Evolutionary conservation across 345 rosid genomes (phyloP).

Genomic region (Ceriops decandra): DNA sequence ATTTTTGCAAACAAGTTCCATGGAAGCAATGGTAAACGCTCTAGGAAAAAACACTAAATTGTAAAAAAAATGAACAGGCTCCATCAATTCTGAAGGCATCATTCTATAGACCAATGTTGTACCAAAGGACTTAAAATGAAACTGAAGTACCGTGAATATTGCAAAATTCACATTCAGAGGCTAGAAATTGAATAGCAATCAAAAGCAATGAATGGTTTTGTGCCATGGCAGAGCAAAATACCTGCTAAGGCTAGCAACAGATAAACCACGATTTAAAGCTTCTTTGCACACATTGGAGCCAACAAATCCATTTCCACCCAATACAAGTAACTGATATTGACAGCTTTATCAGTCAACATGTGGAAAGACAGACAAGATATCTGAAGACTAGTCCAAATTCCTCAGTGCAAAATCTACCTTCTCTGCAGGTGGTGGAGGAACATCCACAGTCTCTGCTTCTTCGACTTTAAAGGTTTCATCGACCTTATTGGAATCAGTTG

Average conservation of each 20-base stretch:
- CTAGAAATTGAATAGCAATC: background rate
- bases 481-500: slow-evolving; percentile 67
- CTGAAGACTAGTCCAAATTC: background rate
- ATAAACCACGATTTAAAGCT: slow-evolving; percentile 70
- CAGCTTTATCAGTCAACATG: slow-evolving; percentile 10
- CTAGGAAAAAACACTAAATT: no score
- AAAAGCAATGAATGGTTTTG: background rate
- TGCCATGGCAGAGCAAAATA: slow-evolving; percentile 20
- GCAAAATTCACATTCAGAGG: background rate
- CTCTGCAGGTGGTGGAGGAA: slow-evolving; percentile 71
- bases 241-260: slow-evolving; percentile 98
- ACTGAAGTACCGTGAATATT: no score
- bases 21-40: no score
- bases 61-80: no score
- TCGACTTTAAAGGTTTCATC: slow-evolving; percentile 77
- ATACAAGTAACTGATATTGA: slow-evolving; percentile 69
- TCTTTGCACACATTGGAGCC: slow-evolving; percentile 88
- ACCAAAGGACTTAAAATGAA: no score
- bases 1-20: no score
- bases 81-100: background rate
- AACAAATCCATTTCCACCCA: slow-evolving; percentile 98
- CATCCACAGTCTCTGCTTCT: slow-evolving; percentile 84
- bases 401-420: slow-evolving; percentile 46
- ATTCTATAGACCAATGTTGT: no score
- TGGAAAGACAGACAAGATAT: background rate